Base-by-base conservation (phyloP, 2,329 filamentous ascomycete genomes). In the Corinectria fuckeliana region DNA sequence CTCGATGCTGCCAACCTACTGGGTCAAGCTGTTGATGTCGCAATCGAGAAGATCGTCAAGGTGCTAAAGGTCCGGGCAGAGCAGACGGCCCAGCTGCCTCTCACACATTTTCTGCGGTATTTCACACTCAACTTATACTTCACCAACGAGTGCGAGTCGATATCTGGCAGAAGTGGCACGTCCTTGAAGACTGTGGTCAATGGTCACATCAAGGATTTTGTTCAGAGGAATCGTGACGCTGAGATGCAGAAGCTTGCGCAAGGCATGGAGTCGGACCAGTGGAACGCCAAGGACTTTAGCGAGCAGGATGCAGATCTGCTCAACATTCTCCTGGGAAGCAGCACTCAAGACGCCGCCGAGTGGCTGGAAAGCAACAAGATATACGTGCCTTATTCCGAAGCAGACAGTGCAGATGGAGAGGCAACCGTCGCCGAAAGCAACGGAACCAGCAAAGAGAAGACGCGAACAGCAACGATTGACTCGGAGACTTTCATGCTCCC, bases 401-500 rank as follows among this genome's bases (percentile, higher is more conserved):
- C 73, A 1, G 74, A 77, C 11, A 72, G 75, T 5, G 58, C 76
- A 32, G 68, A 76, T 32, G 69, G 73, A 34, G 70, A 71, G 10
- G 50, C 75, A 26, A 58, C 74, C 50, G 39, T 75, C 6, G 67
- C 78, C 2, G 81, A 83, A 58, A 75, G 78, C 0, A 85, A 84
- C 50, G 82, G 81, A 2, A 74, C 77, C 0, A 67, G 75, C 58
- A 91, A 90, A 70, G 82, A 88, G 55, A 91, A 89, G 75, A 81
- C 82, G 4, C 85, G 91, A 41, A 86, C 85, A 34, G 95, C 95
- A 1, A 80, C 87, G 5, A 90, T 99, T 51, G 93, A 97, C 60
- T 87, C 89, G 23, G 91, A 97, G 72, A 88, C 87, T 52, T 98
- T 92, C 73, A 88, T 96, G 56, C 85, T 99, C 10, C 93, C 95